Base-by-base conservation (phyloP, 441 rosid species). In the Mallotus japonicus region DNA sequence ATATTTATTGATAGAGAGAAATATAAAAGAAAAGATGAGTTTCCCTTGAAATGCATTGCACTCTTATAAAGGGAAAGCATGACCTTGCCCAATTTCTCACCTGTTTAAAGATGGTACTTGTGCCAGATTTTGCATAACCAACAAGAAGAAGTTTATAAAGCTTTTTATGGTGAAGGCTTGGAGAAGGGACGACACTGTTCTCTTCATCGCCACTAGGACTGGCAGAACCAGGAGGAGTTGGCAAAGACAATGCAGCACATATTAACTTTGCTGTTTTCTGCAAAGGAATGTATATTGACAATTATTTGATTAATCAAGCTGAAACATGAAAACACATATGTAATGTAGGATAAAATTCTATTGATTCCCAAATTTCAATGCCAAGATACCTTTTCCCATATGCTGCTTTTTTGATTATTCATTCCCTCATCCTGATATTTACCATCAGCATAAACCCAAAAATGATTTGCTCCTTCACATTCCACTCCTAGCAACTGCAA, bases 31-130 rank as follows among this genome's bases (percentile, higher is more conserved):
- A 42, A 42, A 42, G 46, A 42, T 42, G 46, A 42, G 46, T 42
- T 42, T 42, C 8, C 8, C 7, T 42, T 42, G 46, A 42, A 42
- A 42, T 42, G 46, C 0, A 42, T 42, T 42, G 7, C 46, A 42
- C 7, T 42, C 8, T 42, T 6, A 42, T 6, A 42, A 42, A 42
- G 46, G 46, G 46, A 42, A 42, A 42, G 46, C 46, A 42, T 42
- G 7, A 28, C 32, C 32, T 28, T 28, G 32, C 32, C 32, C 32
- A 28, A 28, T 5, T 11, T 51, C 42, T 79, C 73, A 86, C 99
- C 92, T 93, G 97, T 81, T 95, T 95, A 82, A 90, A 95, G 75
- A 95, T 87, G 37, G 97, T 91, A 73, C 99, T 88, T 14, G 99
- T 88, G 67, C 99, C 99, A 71, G 98, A 91, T 73, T 91, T 91